These are phyloP conservation scores for Albifimbria verrucaria DNA, from an alignment of 2,329 filamentous ascomycete genomes.

Conservation along the genomic window DNA sequence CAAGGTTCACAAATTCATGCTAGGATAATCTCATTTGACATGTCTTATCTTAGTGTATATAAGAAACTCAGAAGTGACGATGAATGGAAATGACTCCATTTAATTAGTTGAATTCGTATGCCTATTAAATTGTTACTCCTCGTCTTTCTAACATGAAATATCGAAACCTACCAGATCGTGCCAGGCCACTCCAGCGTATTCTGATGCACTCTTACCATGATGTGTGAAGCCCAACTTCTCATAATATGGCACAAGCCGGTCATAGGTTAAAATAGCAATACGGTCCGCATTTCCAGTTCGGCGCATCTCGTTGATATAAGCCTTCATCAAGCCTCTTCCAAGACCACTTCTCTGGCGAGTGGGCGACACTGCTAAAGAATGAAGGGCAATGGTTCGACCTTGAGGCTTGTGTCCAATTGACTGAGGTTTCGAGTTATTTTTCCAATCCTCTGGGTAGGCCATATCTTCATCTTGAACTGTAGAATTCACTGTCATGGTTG, in stretches of 20 bases:
- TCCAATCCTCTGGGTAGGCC: constrained; percentile 21
- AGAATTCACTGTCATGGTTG: constrained; percentile 18
- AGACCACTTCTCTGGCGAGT: constrained; percentile 19
- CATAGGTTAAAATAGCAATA: constrained; percentile 26
- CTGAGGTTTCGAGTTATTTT: constrained; percentile 9
- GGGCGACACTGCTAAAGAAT: constrained; percentile 23
- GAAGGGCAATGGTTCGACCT: constrained; percentile 24
- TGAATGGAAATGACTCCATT: no score
- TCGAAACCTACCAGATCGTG: constrained; percentile 22
- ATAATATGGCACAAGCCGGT: constrained; percentile 25
- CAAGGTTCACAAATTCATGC: no score
- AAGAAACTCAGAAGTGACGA: no score
- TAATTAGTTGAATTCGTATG: background rate
- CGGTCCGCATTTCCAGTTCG: constrained; percentile 14
- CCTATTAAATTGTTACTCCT: background rate
- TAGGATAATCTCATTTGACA: no score
- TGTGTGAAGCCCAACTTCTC: constrained; percentile 25
- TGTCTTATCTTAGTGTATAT: no score
- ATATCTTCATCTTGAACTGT: constrained; percentile 23
- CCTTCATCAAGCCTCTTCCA: constrained; percentile 20
- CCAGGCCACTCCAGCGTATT: constrained; percentile 26
- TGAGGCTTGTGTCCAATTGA: constrained; percentile 18
- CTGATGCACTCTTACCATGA: constrained; percentile 25
- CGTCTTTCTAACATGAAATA: background rate
- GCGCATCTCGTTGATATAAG: constrained; percentile 18